Evolutionary conservation across 2,329 filamentous ascomycete species (phyloP), one percentile per base, ranked within the genome.

Genomic region (Cercospora sojina): DNA sequence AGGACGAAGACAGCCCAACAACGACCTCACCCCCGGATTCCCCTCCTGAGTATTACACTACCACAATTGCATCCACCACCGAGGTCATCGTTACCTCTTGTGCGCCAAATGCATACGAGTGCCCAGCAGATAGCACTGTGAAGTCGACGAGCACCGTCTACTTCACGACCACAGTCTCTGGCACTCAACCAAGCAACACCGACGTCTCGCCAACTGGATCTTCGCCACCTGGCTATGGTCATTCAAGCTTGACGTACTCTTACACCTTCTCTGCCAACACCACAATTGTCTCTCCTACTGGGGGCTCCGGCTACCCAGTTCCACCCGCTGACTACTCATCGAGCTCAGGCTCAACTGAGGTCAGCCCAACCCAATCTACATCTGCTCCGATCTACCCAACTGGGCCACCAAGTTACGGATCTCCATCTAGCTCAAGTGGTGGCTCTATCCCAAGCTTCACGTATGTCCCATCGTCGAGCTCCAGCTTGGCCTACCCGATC

Each of bases 1-100:
- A 59, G 32, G 58, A 59, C 4, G 27, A 60, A n/a, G 38, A 59
- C 4, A 55, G 55, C 16, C 67, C 67, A 6, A 67, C 65, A 3
- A 64, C 62, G 6, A 57, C 61, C 16, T 43, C 35, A 8, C 58
- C 41, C 18, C 58, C 58, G 13, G 20, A 47, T 29, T 41, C 32
- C 4, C 57, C 41, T 12, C 58, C 58, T 25, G 20, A 47, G 20
- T 68, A 65, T 65, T 76, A 78, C 59, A 79, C 79, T 62, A 80
- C 79, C 69, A 75, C 77, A 29, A 75, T 80, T 72, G 81, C 78
- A 72, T 75, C 76, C 59, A 83, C 81, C 64, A 73, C 79, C 63
- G 77, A 79, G 64, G 74, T 82, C 69, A 82, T 81, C 53, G 72
- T 81, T 72, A 78, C 75, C 64, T 76, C 79, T 70, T 81, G 80